Conservation (phyloP, 306 rosid genomes). For the Arachis hypogaea region DNA sequence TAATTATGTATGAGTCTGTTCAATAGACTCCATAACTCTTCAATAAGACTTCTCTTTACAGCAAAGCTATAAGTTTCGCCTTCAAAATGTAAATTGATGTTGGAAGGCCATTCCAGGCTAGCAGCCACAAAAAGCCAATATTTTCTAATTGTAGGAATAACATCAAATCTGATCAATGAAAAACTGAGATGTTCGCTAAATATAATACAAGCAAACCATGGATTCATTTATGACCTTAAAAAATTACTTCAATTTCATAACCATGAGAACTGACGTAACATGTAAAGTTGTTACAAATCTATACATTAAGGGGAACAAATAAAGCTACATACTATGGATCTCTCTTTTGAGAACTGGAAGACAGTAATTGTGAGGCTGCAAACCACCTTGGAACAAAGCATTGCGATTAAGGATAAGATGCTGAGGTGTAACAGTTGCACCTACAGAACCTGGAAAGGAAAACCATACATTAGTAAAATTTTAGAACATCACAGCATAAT, state of each 20-base stretch:
- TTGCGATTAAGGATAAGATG: constrained; percentile 87
- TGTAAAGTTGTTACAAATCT: constrained; percentile 15
- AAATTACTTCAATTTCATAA: constrained; percentile 23
- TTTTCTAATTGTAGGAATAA: too few species aligned
- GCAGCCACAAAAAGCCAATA: background rate
- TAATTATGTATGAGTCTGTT: background rate
- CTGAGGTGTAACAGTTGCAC: constrained; percentile 92
- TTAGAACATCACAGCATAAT: constrained; percentile 12
- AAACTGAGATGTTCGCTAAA: constrained; percentile 6
- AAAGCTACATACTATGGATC: constrained; percentile 65
- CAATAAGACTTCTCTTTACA: constrained; percentile 22
- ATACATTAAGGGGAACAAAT: background rate
- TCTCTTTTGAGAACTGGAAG: constrained; percentile 82
- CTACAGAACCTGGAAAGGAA: constrained; percentile 59
- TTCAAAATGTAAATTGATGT: background rate
- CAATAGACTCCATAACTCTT: constrained; percentile 17
- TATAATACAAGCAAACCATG: constrained; percentile 7
- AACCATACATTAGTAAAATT: constrained; percentile 21
- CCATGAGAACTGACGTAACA: constrained; percentile 1
- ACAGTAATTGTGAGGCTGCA: constrained; percentile 93
- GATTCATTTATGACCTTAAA: background rate
- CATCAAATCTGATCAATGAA: too few species aligned
- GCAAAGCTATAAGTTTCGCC: background rate
- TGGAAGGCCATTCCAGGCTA: background rate
- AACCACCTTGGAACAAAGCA: constrained; percentile 89